Evolutionary conservation across 2,329 filamentous ascomycete genomes (phyloP), one percentile per base, ranked within the genome.

Genomic region (Fusarium sp.): DNA sequence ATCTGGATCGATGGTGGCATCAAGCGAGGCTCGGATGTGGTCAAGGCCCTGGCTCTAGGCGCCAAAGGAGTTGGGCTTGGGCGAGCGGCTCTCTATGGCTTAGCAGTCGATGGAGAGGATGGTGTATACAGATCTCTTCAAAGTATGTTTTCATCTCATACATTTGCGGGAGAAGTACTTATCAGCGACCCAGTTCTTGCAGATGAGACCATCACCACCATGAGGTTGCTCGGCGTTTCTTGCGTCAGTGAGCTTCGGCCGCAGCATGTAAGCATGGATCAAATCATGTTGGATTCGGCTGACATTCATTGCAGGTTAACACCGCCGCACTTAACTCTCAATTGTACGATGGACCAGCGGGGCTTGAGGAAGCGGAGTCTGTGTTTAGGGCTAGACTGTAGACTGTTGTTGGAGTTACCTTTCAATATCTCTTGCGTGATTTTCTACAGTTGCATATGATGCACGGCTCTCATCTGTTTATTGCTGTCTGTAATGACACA

Each of bases 11-110:
- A 93, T 69, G 90, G 91, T 1, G 91, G 91, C 0, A 85, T 93
- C 34, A 85, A 86, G 31, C 83, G 90, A n/a, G 91, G 91, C 0
- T 89, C 89, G 0, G 91, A 93, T 76, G 88, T 93, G 5, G 86
- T 93, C 74, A 93, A 93, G 79, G 90, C 89, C 1, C 76, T 93
- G n/a, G 91, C 89, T 64, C 80, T 93, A 0, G 91, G 91, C 0
- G 91, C 90, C 0, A 90, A 84, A 63, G 90, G 88, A 0, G 91
- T 90, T 0, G 91, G 90, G 0, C 82, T 93, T 24, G 91, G 91
- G 0, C 83, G 91, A 24, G 89, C 89, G 0, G 88, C 90, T 62
- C 74, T 93, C 54, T 92, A 87, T 86, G 64, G 70, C 7, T 64
- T 72, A 6, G 70, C 60, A 13, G 70, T 63, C 6, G 67, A 64